Evolutionary conservation across 2,329 filamentous ascomycete species (phyloP), one percentile per base, ranked within the genome.

Genomic region (Cladophialophora psammophila): DNA sequence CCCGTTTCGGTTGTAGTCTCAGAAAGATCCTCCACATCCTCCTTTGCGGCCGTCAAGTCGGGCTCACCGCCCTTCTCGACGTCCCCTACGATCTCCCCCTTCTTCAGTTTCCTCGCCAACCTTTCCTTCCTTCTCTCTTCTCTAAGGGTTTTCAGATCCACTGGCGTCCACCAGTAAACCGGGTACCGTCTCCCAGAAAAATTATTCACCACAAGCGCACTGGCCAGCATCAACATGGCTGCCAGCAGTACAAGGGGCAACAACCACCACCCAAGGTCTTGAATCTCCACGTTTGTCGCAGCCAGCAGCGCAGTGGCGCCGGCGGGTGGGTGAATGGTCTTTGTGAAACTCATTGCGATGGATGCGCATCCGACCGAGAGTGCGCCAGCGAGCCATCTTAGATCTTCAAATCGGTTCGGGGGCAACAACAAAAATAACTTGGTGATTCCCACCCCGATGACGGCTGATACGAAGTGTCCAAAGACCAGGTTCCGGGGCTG

Each of bases 241-340:
- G 86, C 87, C 26, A 93, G 78, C 42, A 90, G 61, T 18, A 92
- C 82, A 5, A 91, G 79, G 0, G 88, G 86, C 5, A 93, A 75
- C 12, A 92, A 77, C 67, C 84, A 87, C 91, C 91, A 93, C n/a
- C 90, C 90, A 10, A 93, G 76, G 0, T 74, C 72, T 9, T 83
- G 80, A 1, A 88, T 79, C 1, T 81, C 79, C 1, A 83, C 79
- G 65, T 88, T 86, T 0, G 88, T 82, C 0, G 90, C 88, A 0
- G 90, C 89, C 32, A 93, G 79, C 1, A 94, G 78, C 0, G 90
- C 90, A 0, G 90, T 93, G 8, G 91, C 90, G 4, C 91, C 91
- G 0, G 90, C 91, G 0, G 91, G 91, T 0, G 91, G 91, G 71
- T 93, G 90, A 0, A 91, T 83, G 0, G 90, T 92, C 60, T 89